phyloP scores from a whole-genome alignment of 2,329 filamentous ascomycete species.

The Penicillium sp. region DNA sequence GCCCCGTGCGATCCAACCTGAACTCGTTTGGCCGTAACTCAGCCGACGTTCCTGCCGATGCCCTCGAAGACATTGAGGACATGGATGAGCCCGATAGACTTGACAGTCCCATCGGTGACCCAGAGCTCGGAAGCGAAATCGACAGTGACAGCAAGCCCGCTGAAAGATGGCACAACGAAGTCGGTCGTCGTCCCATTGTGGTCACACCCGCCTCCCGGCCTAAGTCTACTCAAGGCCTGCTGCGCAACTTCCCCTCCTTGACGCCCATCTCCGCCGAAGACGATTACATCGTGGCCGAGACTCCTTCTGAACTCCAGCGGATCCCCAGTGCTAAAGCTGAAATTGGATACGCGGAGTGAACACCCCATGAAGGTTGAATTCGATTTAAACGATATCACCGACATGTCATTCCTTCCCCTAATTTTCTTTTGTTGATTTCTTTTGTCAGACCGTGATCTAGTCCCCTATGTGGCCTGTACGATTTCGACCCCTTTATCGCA shows the following conservation, averaged over 20 bases:
- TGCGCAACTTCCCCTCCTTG: slow-evolving; percentile 52
- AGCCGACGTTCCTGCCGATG: slow-evolving; percentile 43
- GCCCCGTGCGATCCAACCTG: slow-evolving; percentile 42
- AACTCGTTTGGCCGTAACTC: slow-evolving; percentile 41
- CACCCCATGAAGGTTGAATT: not conserved
- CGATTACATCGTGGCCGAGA: slow-evolving; percentile 35
- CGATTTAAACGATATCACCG: not conserved
- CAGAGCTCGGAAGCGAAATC: slow-evolving; percentile 40
- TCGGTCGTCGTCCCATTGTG: slow-evolving; percentile 63
- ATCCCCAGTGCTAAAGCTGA: slow-evolving; percentile 46
- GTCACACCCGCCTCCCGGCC: slow-evolving; percentile 60
- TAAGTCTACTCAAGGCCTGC: slow-evolving; percentile 63
- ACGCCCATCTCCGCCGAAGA: slow-evolving; percentile 36
- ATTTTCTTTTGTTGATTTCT: slow-evolving; percentile 21
- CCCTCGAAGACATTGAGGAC: slow-evolving; percentile 46
- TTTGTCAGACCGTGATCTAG: slow-evolving; percentile 7
- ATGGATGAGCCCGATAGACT: slow-evolving; percentile 20
- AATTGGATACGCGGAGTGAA: slow-evolving; percentile 20
- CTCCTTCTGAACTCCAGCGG: slow-evolving; percentile 53
- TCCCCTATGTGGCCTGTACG: slow-evolving; percentile 1
- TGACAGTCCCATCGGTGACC: slow-evolving; percentile 58
- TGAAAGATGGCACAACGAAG: slow-evolving; percentile 53
- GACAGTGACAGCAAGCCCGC: slow-evolving; percentile 29
- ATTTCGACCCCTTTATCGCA: slow-evolving; percentile 8
- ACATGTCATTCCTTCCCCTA: slow-evolving; percentile 24